Base-by-base conservation (phyloP, 306 rosid genomes). In the Prunus mume region DNA sequence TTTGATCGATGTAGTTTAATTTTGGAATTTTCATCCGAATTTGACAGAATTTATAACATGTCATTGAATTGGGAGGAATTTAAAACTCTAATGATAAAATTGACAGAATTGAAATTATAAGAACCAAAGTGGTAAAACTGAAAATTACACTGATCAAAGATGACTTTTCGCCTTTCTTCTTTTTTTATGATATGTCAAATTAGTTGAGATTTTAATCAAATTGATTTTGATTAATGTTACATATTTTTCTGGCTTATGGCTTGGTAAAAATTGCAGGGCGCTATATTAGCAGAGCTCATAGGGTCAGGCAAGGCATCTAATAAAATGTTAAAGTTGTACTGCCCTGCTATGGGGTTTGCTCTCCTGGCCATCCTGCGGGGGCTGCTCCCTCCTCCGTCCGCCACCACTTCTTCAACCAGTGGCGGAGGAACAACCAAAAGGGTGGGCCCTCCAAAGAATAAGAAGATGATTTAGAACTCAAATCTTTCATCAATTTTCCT, bases 281-380 rank as follows among this genome's bases (percentile, higher is more conserved):
- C 87, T 50, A 20, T 76, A 61, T 69, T 87, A 73, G 76, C 90
- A 62, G 91, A 87, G 69, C 66, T 87, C 79, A 65, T 78, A 24
- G 52, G 78, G 67, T 87, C 91, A 3, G 75, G 84, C 15, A 87
- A 77, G 88, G 89, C 91, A 69, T 83, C 91, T 6, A 76, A 81
- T 0, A 83, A 78, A 76, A 75, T 89, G 54, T 65, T 89, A 70
- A 64, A 47, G 66, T 6, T 82, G 74, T 80, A 83, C 74, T 73
- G 20, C 69, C 82, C 88, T 55, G 84, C 83, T 80, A 1, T 83
- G 84, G 83, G 84, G 66, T 55, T 87, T 60, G 82, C 86, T 52
- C 50, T 85, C 50, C 51, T 89, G 63, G 89, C 93, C 65, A 65
- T 54, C 25, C 73, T 89, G 47, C 80, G 89, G 52, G 91, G 93